Conservation (phyloP, 441 rosid genomes). For the Melastoma candidum region DNA sequence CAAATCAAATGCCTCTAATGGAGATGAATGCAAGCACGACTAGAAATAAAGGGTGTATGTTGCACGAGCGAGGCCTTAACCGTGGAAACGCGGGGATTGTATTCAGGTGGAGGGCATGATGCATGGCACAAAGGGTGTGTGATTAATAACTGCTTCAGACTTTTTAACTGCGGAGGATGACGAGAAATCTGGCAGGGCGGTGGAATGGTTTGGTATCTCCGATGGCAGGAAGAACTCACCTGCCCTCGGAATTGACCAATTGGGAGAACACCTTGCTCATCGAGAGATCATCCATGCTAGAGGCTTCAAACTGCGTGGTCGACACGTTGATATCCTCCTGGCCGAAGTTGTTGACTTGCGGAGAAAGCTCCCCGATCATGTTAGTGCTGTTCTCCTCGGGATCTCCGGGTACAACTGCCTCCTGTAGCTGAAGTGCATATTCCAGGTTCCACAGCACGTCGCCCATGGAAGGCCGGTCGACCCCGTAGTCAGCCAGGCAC, state of each 20-base stretch:
- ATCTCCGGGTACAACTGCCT: constrained; percentile 3
- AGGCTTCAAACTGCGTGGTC: constrained; percentile 5
- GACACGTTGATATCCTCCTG: not conserved
- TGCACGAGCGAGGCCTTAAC: too few species aligned
- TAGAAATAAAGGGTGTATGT: too few species aligned
- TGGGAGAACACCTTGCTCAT: constrained; percentile 22
- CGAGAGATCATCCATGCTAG: constrained; percentile 4
- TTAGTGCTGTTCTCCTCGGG: constrained; percentile 16
- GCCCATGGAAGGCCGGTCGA: constrained; percentile 17
- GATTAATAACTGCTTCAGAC: too few species aligned
- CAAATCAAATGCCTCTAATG: too few species aligned
- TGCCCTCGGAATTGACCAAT: constrained; percentile 20
- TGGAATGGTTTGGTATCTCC: too few species aligned
- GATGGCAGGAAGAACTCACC: constrained; percentile 2
- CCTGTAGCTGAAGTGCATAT: constrained; percentile 16
- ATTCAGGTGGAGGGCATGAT: too few species aligned
- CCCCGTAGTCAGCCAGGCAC: constrained; percentile 10
- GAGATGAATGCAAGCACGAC: too few species aligned
- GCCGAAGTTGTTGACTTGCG: constrained; percentile 4
- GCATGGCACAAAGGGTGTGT: too few species aligned
- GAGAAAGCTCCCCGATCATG: constrained; percentile 12
- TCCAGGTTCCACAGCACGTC: constrained; percentile 21
- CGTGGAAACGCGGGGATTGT: too few species aligned
- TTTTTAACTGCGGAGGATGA: too few species aligned
- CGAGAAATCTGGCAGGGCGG: too few species aligned